These are phyloP conservation scores for Seiridium cupressi DNA, from an alignment of 2,329 filamentous ascomycete species.

Conservation along the genomic window DNA sequence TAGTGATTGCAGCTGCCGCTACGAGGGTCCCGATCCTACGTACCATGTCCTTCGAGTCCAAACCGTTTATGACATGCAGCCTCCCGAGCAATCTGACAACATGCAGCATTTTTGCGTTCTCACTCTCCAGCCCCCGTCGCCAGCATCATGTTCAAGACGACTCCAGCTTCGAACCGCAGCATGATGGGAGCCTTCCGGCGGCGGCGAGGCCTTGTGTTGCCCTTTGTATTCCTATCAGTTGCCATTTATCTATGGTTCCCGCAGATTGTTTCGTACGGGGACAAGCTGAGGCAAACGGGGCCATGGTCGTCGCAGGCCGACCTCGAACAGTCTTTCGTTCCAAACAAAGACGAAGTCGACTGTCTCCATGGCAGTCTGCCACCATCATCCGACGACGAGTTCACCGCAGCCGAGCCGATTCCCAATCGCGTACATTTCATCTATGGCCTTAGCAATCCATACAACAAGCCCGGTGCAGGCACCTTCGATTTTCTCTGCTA, in stretches of 20 bases:
- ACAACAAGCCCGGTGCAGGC: constrained; percentile 24
- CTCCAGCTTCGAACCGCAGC: background rate
- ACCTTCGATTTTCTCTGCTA: constrained; percentile 36
- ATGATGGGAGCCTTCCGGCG: background rate
- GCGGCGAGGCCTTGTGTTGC: background rate
- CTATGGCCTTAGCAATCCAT: constrained; percentile 33
- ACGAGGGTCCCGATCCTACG: no score
- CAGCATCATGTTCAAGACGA: background rate
- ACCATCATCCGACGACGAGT: constrained; percentile 9
- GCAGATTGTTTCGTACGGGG: constrained; percentile 17
- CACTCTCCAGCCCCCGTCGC: background rate
- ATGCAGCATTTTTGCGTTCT: background rate
- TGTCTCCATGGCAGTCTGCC: constrained; percentile 27
- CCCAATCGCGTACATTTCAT: constrained; percentile 38
- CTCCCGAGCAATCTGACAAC: background rate
- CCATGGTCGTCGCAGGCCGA: constrained; percentile 32
- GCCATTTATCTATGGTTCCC: background rate
- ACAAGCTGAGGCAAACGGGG: constrained; percentile 31
- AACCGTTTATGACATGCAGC: background rate
- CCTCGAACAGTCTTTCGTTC: constrained; percentile 28
- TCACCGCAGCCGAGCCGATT: constrained; percentile 22
- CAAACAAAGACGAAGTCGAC: constrained; percentile 29
- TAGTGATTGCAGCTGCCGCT: no score
- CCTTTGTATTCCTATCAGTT: background rate
- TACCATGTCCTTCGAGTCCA: no score